Base-by-base conservation (phyloP, 352 stramenopile genomes). In the Hyaloperonospora brassicae region DNA sequence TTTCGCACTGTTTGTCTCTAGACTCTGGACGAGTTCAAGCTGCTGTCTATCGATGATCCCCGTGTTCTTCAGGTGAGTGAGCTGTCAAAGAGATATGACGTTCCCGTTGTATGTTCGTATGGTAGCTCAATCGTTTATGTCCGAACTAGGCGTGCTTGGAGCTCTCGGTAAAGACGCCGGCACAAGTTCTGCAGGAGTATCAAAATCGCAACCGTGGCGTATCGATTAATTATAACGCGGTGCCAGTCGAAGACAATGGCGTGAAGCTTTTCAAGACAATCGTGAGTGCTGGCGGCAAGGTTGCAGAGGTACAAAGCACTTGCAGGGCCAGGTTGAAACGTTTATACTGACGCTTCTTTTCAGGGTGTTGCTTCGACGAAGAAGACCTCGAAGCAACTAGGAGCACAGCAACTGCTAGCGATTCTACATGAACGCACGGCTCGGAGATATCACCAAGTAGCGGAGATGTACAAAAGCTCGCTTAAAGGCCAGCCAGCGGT, bases 121-220 rank as follows among this genome's bases (percentile, higher is more conserved):
- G 27, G 38, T 22, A 57, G 36, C 41, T 25, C 10, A 42, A 35
- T 43, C 6, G 34, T 25, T 22, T 52, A 13, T 39, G 50, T 22
- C 50, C 21, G 13, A 38, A 47, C 14, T 48, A 92, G 74, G 76
- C 63, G 17, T 93, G 79, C 50, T 79, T 90, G 64, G 71, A 89
- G 41, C 62, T 93, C 35, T 79, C 72, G 5, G 73, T 89, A 52
- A 89, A 90, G 64, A 93, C 83, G 0, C 83, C 83, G 1, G 83
- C 80, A 10, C 83, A 93, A 68, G 78, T 93, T n/a, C 62, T 93
- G 17, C 78, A 89, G 41, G 83, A 93, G 55, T 93, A 89, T 52
- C 79, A 89, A 57, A 90, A 89, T 52, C 70, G 79, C 13, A 82
- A 93, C 45, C 76, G 76, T 7, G 83, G 83, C 10, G 73, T 89